Conservation (phyloP, 2,329 filamentous ascomycete genomes). For the Diaporthe destruens region DNA sequence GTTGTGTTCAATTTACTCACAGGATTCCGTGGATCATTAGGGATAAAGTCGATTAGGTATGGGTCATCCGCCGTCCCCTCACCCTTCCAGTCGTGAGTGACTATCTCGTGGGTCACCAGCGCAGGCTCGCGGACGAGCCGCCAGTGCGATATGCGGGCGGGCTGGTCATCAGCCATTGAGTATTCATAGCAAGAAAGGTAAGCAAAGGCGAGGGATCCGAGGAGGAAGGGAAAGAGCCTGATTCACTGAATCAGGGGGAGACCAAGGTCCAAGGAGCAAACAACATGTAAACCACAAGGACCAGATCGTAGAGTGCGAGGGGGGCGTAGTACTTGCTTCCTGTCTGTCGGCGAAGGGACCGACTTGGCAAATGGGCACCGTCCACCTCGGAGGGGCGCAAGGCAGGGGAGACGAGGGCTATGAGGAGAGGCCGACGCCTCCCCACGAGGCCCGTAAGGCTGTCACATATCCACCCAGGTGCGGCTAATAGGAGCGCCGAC, state of each 20-base stretch:
- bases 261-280: neutral
- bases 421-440: neutral
- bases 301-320: no score
- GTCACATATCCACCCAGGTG: neutral
- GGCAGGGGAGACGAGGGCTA: neutral
- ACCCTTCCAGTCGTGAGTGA: slow-evolving; percentile 25
- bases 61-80: slow-evolving; percentile 31
- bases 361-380: slow-evolving; percentile 4
- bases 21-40: slow-evolving; percentile 29
- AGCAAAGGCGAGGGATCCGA: neutral
- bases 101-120: slow-evolving; percentile 1
- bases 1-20: neutral
- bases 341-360: no score
- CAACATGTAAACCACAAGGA: neutral
- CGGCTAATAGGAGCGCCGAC: neutral
- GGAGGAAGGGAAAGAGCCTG: neutral
- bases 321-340: no score
- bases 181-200: neutral
- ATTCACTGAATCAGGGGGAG: neutral
- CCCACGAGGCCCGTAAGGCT: neutral
- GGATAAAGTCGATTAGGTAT: slow-evolving; percentile 40
- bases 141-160: slow-evolving; percentile 24
- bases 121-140: slow-evolving; percentile 28
- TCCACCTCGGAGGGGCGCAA: neutral
- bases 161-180: slow-evolving; percentile 29